These are phyloP conservation scores for Helianthus annuus DNA, from an alignment of 129 eudicot species.

Conservation along the genomic window HanXRQr2.0-SUNRISE NC_035434.2:167711613-167712112, in stretches of 20 bases:
- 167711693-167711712: not conserved
- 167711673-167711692: not conserved
- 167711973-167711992: not conserved
- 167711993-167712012: slow-evolving; percentile 22
- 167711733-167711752: no score
- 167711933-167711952: not conserved
- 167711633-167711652: not conserved
- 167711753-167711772: no score
- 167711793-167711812: no score
- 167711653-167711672: not conserved
- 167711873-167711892: not conserved
- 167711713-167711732: no score
- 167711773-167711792: no score
- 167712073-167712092: slow-evolving; percentile 11
- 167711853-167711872: slow-evolving; percentile 1
- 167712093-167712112: slow-evolving; percentile 25
- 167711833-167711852: no score
- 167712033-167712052: slow-evolving; percentile 15
- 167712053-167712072: not conserved
- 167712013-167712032: slow-evolving; percentile 7
- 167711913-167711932: no score
- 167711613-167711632: no score
- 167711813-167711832: no score
- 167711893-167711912: not conserved
- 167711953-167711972: not conserved